phyloP scores from a whole-genome alignment of 129 eudicot genomes.

The Deinandra increscens region DNA sequence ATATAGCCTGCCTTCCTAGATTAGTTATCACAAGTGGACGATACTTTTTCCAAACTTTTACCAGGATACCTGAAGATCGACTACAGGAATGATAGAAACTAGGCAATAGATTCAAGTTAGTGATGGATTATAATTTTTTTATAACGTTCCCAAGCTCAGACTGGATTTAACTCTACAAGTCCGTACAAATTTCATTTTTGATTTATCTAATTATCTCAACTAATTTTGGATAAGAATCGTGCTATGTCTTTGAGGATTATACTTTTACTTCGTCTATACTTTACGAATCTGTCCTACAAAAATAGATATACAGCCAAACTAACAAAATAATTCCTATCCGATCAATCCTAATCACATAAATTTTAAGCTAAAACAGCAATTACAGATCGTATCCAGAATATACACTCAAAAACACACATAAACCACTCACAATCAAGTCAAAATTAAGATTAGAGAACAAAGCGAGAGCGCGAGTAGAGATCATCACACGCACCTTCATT shows the following conservation, averaged over 20 bases:
- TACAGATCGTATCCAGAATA: constrained; percentile 5
- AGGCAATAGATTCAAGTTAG: constrained; percentile 1
- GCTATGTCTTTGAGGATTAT: not conserved
- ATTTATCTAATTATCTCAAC: not conserved
- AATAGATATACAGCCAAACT: not conserved
- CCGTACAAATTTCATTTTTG: not conserved
- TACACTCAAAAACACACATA: not conserved
- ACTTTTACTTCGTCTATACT: not conserved
- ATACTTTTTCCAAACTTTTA: no score
- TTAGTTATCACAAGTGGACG: not conserved
- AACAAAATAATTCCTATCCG: not conserved
- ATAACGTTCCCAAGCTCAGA: not conserved
- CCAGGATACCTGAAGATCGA: no score
- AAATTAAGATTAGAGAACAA: not conserved
- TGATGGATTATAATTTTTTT: not conserved
- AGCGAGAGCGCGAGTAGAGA: no score
- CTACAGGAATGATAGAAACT: constrained; percentile 9
- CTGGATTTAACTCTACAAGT: not conserved
- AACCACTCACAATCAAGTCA: no score
- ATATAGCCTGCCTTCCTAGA: constrained; percentile 5
- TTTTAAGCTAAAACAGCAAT: not conserved
- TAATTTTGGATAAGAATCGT: not conserved
- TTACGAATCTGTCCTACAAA: not conserved
- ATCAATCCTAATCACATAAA: not conserved
- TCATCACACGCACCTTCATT: constrained; percentile 43